A percentile compares a stretch with the other conserved stretches of the same genome.
Evolutionary conservation across 768 basidiomycete genomes (phyloP).

Genomic region (Lentinus tigrinus): DNA sequence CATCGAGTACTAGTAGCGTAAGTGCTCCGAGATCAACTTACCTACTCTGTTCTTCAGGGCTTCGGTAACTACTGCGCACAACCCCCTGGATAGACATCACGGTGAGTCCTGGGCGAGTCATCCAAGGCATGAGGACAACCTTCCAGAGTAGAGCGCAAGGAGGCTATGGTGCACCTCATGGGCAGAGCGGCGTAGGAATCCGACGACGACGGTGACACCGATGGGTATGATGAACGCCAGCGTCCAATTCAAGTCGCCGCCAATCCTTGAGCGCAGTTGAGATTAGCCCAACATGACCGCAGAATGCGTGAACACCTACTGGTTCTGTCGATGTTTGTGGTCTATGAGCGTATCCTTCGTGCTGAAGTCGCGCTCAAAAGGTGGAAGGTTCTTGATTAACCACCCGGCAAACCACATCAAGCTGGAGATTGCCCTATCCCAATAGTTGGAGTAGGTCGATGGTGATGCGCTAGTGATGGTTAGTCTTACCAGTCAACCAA

Average conservation of each 20-base stretch:
- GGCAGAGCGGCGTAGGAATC: slow-evolving; percentile 43
- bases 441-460: too few species aligned
- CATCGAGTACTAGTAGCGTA: too few species aligned
- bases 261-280: too few species aligned
- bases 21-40: slow-evolving; percentile 22
- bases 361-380: slow-evolving; percentile 50
- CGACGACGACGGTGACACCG: slow-evolving; percentile 35
- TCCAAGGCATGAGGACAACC: slow-evolving; percentile 22
- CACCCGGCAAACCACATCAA: slow-evolving; percentile 41
- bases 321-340: slow-evolving; percentile 47
- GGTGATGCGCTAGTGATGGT: not conserved
- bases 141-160: slow-evolving; percentile 45
- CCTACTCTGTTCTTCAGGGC: slow-evolving; percentile 60
- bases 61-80: slow-evolving; percentile 49
- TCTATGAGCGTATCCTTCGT: slow-evolving; percentile 51
- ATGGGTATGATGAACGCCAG: slow-evolving; percentile 50
- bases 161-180: slow-evolving; percentile 58
- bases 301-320: slow-evolving; percentile 36
- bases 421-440: slow-evolving; percentile 24
- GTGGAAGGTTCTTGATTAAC: slow-evolving; percentile 33
- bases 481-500: slow-evolving; percentile 50
- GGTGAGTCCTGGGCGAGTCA: not conserved
- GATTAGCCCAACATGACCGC: too few species aligned
- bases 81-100: slow-evolving; percentile 31
- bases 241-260: slow-evolving; percentile 44